Evolutionary conservation across 345 rosid species (phyloP).

Genomic region (Atalantia buxifolia): DNA sequence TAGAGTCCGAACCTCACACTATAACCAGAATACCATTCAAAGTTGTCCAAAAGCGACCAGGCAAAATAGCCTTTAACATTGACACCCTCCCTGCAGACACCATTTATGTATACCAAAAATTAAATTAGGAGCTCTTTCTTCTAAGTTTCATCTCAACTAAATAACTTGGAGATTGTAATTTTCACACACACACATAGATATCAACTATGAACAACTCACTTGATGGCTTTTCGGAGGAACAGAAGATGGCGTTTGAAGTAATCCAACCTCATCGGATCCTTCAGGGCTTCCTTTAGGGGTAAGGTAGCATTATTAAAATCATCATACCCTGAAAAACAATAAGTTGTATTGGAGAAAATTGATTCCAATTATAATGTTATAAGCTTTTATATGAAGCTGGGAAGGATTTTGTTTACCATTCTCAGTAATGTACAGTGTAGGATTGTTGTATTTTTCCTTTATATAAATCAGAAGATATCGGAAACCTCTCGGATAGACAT

Average conservation of each 20-base stretch:
- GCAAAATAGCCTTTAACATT: constrained; percentile 12
- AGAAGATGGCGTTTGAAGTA: constrained; percentile 25
- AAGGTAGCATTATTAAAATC: constrained; percentile 31
- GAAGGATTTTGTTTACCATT: constrained; percentile 23
- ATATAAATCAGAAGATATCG: constrained; percentile 23
- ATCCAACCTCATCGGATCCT: constrained; percentile 23
- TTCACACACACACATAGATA: no score
- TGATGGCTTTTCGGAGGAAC: constrained; percentile 23
- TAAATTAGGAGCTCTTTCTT: no score
- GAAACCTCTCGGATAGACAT: constrained; percentile 31
- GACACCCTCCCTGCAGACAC: constrained; percentile 4
- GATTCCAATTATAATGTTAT: no score
- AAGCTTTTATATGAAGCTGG: neutral
- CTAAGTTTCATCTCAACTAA: neutral
- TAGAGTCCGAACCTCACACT: constrained; percentile 36
- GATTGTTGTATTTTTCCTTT: constrained; percentile 30
- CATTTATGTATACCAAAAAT: neutral
- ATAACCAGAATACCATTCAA: constrained; percentile 8
- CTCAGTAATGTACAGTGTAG: constrained; percentile 33
- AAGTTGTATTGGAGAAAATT: no score
- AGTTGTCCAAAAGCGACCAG: constrained; percentile 16
- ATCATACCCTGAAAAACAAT: constrained; percentile 20
- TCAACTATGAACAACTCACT: constrained; percentile 10
- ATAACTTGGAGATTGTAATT: neutral
- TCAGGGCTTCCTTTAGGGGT: constrained; percentile 11